phyloP scores from a whole-genome alignment of 1,139 yeast genomes.

The Citeromyces hawaiiensis region DNA sequence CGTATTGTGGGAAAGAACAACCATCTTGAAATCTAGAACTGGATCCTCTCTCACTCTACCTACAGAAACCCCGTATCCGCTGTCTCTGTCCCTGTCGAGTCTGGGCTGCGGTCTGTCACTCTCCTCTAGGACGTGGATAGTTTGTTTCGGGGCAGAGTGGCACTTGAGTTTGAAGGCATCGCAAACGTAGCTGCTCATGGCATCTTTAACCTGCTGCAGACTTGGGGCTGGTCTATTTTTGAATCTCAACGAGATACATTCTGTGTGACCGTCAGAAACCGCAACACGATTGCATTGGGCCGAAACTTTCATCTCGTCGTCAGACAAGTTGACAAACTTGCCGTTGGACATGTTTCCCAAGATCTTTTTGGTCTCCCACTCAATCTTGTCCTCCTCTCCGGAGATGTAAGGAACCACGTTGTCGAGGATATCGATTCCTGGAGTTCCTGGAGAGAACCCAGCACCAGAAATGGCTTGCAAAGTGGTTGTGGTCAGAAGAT shows the following conservation, averaged over 20 bases:
- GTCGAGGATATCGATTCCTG: constrained; percentile 89
- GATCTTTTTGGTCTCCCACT: constrained; percentile 96
- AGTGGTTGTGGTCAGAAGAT: constrained; percentile 78
- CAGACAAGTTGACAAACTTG: constrained; percentile 51
- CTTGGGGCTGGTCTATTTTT: constrained; percentile 76
- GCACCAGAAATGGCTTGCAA: constrained; percentile 98
- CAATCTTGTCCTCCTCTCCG: constrained; percentile 97
- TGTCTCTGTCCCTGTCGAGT: constrained; percentile 90
- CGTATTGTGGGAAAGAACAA: constrained; percentile 90
- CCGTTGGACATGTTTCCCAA: constrained; percentile 49
- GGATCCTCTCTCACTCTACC: constrained; percentile 94
- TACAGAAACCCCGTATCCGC: constrained; percentile 88
- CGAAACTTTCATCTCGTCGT: constrained; percentile 69
- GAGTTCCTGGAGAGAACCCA: constrained; percentile 96
- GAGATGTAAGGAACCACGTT: constrained; percentile 88
- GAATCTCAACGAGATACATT: constrained; percentile 80
- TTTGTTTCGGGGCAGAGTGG: constrained; percentile 83
- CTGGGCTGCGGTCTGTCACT: constrained; percentile 96
- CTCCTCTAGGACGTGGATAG: constrained; percentile 86
- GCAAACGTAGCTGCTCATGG: constrained; percentile 64
- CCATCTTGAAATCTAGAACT: constrained; percentile 89
- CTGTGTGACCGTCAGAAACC: constrained; percentile 96
- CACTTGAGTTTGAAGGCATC: constrained; percentile 73
- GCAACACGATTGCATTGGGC: constrained; percentile 98
- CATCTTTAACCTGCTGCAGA: constrained; percentile 62